Percentiles rank a stretch among this genome's conserved stretches.
These are phyloP conservation scores for Saccharomycopsis malanga DNA, from an alignment of 805 yeast species.

Conservation along the genomic window DNA sequence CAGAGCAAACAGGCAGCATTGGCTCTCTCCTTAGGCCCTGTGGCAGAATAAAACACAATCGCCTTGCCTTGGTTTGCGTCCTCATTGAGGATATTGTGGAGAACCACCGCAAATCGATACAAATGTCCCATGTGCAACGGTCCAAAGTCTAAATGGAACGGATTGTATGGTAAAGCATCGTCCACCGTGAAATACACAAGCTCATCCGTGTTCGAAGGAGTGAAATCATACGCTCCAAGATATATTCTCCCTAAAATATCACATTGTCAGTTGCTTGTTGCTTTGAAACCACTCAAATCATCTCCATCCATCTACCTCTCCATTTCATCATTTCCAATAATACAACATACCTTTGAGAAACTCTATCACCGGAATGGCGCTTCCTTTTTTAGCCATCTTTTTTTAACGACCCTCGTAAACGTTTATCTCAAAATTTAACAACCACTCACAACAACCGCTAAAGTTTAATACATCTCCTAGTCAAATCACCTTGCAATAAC, in stretches of 20 bases:
- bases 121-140: slow-evolving; percentile 91
- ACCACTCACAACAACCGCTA: too few species aligned
- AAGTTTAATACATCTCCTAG: too few species aligned
- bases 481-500: too few species aligned
- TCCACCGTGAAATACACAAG: slow-evolving; percentile 87
- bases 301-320: not conserved
- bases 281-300: not conserved
- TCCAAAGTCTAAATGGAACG: slow-evolving; percentile 96
- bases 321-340: not conserved
- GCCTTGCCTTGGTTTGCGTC: slow-evolving; percentile 79
- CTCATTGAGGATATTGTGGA: slow-evolving; percentile 87
- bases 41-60: slow-evolving; percentile 81
- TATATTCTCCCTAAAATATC: slow-evolving; percentile 54
- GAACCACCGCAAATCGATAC: slow-evolving; percentile 89
- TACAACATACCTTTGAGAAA: slow-evolving; percentile 18
- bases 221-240: slow-evolving; percentile 78
- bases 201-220: slow-evolving; percentile 70
- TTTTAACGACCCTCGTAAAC: too few species aligned
- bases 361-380: slow-evolving; percentile 14
- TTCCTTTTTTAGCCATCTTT: slow-evolving; percentile 2
- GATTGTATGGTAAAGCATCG: slow-evolving; percentile 83
- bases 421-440: too few species aligned
- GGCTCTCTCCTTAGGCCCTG: slow-evolving; percentile 74
- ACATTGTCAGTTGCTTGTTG: slow-evolving; percentile 3
- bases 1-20: slow-evolving; percentile 93